Base-by-base conservation (phyloP, 139 green algal genomes). In the Chlamydomonas applanata region DNA sequence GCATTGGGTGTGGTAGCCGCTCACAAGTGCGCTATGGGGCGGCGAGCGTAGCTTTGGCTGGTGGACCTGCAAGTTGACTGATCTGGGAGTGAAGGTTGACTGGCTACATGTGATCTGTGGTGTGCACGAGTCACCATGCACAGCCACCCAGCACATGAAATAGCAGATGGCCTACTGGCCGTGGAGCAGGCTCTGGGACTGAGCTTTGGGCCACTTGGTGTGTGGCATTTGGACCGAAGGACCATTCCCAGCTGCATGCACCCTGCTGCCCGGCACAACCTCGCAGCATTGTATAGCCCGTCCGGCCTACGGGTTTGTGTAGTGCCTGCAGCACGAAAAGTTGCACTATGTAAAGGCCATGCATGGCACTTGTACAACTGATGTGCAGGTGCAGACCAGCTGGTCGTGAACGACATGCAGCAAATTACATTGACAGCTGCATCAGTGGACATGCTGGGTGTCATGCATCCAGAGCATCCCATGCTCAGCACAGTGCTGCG, bases 341-440 rank as follows among this genome's bases (percentile, higher is more conserved):
- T 56, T 71, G 33, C 14, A 11, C 33, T n/a, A n/a, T n/a, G n/a
- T n/a, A n/a, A n/a, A n/a, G n/a, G n/a, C n/a, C n/a, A n/a, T 11
- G 40, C 11, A 11, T 49, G 7, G 40, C 7, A 49, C 40, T 11
- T 11, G 11, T 49, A 49, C 40, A 49, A 49, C 40, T 19, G 7
- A 49, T 61, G 66, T 13, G 24, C 68, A 74, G 68, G 68, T 40
- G 44, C 52, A 49, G 68, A 74, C 68, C 64, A 74, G 68, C 4
- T 74, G 25, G 29, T 74, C 46, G 29, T 30, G 44, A 74, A 45
- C 4, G 68, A 65, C n/a, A 19, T 52, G 7, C 27, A 64, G 30
- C 27, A 52, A 4, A 27, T 74, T 46, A 4, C 65, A 27, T 32
- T 35, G 16, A 65, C 49, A 19, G 65, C 4, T 24, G 16, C 27